phyloP scores from a whole-genome alignment of 495 filamentous ascomycete species.

The Aspergillus saccharolyticus region DNA sequence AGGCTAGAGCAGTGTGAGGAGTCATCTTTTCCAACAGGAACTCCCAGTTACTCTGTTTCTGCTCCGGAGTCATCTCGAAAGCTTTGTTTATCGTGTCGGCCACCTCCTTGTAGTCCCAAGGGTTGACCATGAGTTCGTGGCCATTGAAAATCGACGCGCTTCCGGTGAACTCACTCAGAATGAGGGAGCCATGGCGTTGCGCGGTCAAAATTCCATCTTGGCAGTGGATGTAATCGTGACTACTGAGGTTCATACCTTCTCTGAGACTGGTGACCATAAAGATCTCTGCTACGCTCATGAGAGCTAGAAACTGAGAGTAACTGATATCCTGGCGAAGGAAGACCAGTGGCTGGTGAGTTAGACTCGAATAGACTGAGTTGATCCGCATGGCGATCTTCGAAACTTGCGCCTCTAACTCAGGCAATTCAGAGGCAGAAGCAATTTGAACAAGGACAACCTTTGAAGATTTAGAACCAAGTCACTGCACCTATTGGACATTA shows the following conservation, averaged over 20 bases:
- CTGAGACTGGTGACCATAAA: slow-evolving; percentile 90
- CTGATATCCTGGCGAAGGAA: slow-evolving; percentile 91
- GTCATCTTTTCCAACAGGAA: slow-evolving; percentile 65
- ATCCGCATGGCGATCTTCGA: slow-evolving; percentile 90
- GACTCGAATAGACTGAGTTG: slow-evolving; percentile 78
- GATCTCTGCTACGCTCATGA: slow-evolving; percentile 81
- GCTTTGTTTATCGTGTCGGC: slow-evolving; percentile 77
- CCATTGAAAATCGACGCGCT: slow-evolving; percentile 78
- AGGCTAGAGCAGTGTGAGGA: slow-evolving; percentile 68
- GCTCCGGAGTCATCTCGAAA: slow-evolving; percentile 75
- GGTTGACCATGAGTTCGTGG: slow-evolving; percentile 75
- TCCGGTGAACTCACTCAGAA: slow-evolving; percentile 90
- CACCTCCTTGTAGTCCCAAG: slow-evolving; percentile 85
- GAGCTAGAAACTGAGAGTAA: slow-evolving; percentile 81
- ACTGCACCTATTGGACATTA: background rate
- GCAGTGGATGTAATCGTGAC: slow-evolving; percentile 87
- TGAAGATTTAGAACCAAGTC: background rate
- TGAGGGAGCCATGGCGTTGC: slow-evolving; percentile 79
- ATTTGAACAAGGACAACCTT: slow-evolving; percentile 88
- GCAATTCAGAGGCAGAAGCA: slow-evolving; percentile 77
- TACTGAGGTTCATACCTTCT: slow-evolving; percentile 93
- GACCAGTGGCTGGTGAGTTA: slow-evolving; percentile 86
- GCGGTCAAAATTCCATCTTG: slow-evolving; percentile 74
- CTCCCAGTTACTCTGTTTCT: slow-evolving; percentile 64
- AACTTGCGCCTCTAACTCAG: slow-evolving; percentile 80